Base-by-base conservation (phyloP, 139 green algal species). In the Micractinium sp. region DNA sequence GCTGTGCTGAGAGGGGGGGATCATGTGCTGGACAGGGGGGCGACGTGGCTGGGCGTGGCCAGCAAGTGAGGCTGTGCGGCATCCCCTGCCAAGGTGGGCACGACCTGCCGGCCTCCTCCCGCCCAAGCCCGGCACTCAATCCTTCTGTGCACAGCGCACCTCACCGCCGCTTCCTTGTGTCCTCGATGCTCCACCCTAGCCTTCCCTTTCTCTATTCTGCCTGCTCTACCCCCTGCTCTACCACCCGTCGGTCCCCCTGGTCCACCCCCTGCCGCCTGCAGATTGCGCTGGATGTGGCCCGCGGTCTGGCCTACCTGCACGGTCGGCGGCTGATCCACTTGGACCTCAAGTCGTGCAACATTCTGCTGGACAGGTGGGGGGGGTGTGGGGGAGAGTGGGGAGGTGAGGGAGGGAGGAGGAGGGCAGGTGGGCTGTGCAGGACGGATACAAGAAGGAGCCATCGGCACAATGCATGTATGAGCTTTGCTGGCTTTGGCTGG, bases 261-360 rank as follows among this genome's bases (percentile, higher is more conserved):
- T 71, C 12, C 63, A 71, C 63, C 69, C 69, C 69, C 31, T 35
- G 69, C 69, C 3, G 12, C 36, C 69, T 66, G 63, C 84, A 88
- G 84, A 80, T 94, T 0, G 91, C 91, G 0, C 35, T 91, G 47
- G 91, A 91, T 41, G 86, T 93, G 23, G 89, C 89, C 1, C 35
- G 80, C 16, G 91, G 89, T 0, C 82, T 94, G 16, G 86, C 56
- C 15, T 92, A 84, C 77, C 74, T 94, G n/a, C 91, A 94, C 82
- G 23, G 14, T 29, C 39, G 69, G 9, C 39, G 71, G 29, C 63
- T 88, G 7, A 19, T 88, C 0, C 84, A 88, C 29, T 73, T 88
- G 15, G 84, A 88, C 71, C 39, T 82, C 63, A 88, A 88, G 71
- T 36, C 29, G 9, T 27, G 53, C 67, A 93, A 93, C 78, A 90